Base-by-base conservation (phyloP, 148 eudicot species). In the Rhododendron simsii region DNA sequence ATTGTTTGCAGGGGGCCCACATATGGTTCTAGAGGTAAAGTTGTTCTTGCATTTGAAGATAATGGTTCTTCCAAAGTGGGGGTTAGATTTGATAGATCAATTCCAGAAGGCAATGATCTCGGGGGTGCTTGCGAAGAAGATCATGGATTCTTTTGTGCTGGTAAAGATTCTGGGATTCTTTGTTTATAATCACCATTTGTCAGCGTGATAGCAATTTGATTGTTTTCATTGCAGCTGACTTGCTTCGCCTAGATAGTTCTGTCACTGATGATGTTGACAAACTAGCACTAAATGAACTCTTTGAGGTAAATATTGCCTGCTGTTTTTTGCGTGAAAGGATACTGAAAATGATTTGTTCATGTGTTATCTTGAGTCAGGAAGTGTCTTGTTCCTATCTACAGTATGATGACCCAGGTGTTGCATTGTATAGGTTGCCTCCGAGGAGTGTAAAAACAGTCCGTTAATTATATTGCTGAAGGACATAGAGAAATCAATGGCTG, bases 121-220 rank as follows among this genome's bases (percentile, higher is more conserved):
- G 98, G 99, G 28, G 98, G 98, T 83, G 89, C 82, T 74, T 97
- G 99, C 86, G 98, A 97, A 88, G 93, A 89, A 84, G 90, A 92
- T 79, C 98, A 91, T 90, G 99, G 99, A 78, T 97, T 94, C 92
- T 97, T 95, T 87, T 97, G 99, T 90, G 69, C 94, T 88, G 98
- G 99, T 97, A 78, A 74, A 51, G 37, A 30, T 84, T 50, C 45
- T 75, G 80, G 14, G 4, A 16, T 33, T 71, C 30, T 12, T 71
- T 28, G 30, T 74, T 74, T 50, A 51, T 35, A 35, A 10, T 33
- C 11, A 21, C 67, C 41, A 12, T 71, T 11, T 84, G 5, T 84
- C 16, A 51, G 28, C 51, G 67, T 67, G 44, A 83, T 74, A 30
- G 14, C 8, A 30, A 33, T 84, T 23, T 55, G 21, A 84, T 53